Conservation (phyloP, 169 alveolate species). For the Plasmodium knowlesi region DNA sequence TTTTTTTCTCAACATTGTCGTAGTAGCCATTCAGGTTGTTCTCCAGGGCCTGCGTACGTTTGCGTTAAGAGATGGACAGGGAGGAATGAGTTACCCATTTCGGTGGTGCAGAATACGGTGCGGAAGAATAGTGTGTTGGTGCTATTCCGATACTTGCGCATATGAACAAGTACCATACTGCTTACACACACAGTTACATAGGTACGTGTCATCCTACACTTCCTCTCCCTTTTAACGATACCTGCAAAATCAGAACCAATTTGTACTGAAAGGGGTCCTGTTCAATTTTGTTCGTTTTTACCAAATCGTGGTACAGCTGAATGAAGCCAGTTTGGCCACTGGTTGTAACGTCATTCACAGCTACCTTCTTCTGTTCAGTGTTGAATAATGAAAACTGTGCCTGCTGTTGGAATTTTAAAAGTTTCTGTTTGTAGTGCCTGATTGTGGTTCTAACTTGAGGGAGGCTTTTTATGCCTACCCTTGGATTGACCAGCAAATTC, state of each 20-base stretch:
- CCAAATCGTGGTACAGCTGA: slow-evolving; percentile 29
- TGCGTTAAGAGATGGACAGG: not conserved
- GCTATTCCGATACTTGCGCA: not conserved
- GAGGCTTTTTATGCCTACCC: slow-evolving; percentile 4
- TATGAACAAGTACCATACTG: not conserved
- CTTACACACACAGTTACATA: not conserved
- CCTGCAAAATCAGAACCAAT: slow-evolving; percentile 40
- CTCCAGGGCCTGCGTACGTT: slow-evolving; percentile 33
- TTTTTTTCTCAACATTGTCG: slow-evolving; percentile 16
- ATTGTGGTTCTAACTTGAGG: not conserved
- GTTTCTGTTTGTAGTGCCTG: not conserved
- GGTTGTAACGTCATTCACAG: not conserved
- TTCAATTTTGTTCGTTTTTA: slow-evolving; percentile 58
- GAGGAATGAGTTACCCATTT: not conserved
- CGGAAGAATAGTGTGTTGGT: not conserved
- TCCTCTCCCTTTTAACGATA: not conserved
- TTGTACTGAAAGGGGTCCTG: slow-evolving; percentile 62
- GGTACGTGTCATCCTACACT: not conserved
- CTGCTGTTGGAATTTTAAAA: slow-evolving; percentile 29
- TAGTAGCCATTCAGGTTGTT: slow-evolving; percentile 37
- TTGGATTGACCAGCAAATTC: not conserved
- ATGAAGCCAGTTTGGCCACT: slow-evolving; percentile 19
- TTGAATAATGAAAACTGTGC: slow-evolving; percentile 32
- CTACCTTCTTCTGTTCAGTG: not conserved
- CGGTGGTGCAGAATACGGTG: not conserved